These are phyloP conservation scores for Boechera retrofracta DNA, from an alignment of 345 rosid species.

Conservation along the genomic window DNA sequence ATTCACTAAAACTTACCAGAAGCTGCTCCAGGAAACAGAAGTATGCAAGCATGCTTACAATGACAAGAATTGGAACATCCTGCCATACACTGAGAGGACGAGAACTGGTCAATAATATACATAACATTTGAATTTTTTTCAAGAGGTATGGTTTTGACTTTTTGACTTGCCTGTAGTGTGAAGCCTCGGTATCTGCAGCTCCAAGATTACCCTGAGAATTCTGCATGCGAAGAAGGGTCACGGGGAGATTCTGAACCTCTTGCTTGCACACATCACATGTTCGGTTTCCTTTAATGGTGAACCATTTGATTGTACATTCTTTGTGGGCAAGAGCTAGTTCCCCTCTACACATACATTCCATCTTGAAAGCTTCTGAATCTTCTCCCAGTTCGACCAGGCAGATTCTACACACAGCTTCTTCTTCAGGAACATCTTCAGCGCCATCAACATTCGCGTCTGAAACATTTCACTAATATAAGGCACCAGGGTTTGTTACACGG, in stretches of 20 bases:
- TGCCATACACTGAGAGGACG: slow-evolving; percentile 81
- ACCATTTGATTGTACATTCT: slow-evolving; percentile 96
- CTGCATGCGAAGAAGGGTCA: slow-evolving; percentile 85
- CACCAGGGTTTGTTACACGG: slow-evolving; percentile 45
- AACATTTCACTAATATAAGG: slow-evolving; percentile 73
- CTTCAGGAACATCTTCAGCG: slow-evolving; percentile 86
- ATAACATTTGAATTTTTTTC: background rate
- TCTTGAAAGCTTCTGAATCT: slow-evolving; percentile 83
- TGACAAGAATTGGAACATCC: slow-evolving; percentile 87
- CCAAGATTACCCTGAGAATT: slow-evolving; percentile 54
- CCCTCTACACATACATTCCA: slow-evolving; percentile 98
- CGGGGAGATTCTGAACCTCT: slow-evolving; percentile 91
- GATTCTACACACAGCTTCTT: slow-evolving; percentile 95
- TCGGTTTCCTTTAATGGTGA: slow-evolving; percentile 94
- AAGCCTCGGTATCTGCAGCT: slow-evolving; percentile 41
- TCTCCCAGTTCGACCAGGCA: slow-evolving; percentile 85
- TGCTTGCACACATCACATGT: slow-evolving; percentile 96
- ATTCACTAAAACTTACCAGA: slow-evolving; percentile 59
- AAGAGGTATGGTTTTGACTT: slow-evolving; percentile 8
- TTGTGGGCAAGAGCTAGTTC: slow-evolving; percentile 90
- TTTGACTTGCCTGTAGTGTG: slow-evolving; percentile 66
- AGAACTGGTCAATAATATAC: slow-evolving; percentile 6
- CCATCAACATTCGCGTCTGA: slow-evolving; percentile 65
- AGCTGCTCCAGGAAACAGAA: slow-evolving; percentile 97
- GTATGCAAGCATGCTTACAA: slow-evolving; percentile 98